Conservation (phyloP, 352 stramenopile genomes). For the Globisporangium solare region DNA sequence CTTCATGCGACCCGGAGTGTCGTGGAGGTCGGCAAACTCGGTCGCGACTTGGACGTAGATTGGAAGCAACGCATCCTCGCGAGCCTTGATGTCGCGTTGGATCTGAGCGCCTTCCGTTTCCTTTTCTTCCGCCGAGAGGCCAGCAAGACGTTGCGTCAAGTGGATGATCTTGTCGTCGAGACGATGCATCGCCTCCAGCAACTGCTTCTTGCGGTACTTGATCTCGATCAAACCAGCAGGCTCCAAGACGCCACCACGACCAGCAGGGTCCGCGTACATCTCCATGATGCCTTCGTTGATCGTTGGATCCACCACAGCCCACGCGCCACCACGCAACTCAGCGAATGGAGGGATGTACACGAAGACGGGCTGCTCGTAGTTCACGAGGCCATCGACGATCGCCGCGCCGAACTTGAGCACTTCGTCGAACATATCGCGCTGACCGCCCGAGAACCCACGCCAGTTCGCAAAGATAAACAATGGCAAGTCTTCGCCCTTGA, state of each 20-base stretch:
- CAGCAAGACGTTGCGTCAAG: constrained; percentile 79
- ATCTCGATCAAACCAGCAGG: constrained; percentile 97
- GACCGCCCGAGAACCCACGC: constrained; percentile 99
- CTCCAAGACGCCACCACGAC: constrained; percentile 97
- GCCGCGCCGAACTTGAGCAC: constrained; percentile 99
- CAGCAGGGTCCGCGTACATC: constrained; percentile 97
- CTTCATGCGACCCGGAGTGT: constrained; percentile 99
- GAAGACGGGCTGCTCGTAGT: constrained; percentile 99
- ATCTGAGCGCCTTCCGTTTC: constrained; percentile 47
- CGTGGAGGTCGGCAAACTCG: constrained; percentile 99
- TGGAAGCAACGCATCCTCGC: constrained; percentile 93
- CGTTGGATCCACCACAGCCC: constrained; percentile 99
- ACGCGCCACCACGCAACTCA: constrained; percentile 98
- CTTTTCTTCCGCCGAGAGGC: constrained; percentile 41
- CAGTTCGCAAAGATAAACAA: constrained; percentile 99
- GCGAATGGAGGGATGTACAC: constrained; percentile 99
- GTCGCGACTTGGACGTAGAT: constrained; percentile 98
- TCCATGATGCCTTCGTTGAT: constrained; percentile 99
- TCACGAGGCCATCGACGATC: constrained; percentile 99
- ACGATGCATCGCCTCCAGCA: constrained; percentile 95
- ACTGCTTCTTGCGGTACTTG: constrained; percentile 99
- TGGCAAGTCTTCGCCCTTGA: constrained; percentile 98
- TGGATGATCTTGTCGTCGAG: constrained; percentile 92
- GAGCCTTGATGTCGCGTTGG: constrained; percentile 86
- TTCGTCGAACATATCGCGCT: constrained; percentile 99